Evolutionary conservation across 345 rosid species (phyloP), one percentile per base, ranked within the genome.

Genomic region (Salix suchowensis): DNA sequence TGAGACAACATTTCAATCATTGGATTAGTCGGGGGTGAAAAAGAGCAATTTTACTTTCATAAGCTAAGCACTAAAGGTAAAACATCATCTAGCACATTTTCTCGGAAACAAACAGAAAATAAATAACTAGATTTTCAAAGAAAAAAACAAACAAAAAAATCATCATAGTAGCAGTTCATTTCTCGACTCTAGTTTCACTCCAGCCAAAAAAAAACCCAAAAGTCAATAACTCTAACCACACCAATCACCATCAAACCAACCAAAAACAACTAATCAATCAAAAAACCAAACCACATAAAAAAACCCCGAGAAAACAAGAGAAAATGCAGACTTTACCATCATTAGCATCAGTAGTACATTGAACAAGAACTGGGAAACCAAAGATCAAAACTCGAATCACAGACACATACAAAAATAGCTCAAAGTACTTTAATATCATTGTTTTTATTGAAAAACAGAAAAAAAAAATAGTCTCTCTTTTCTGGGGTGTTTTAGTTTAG

Each of bases 281-380:
- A 32, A 65, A 24, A 48, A 54, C 19, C 64, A 58, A 10, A 58
- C 14, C 19, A 18, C 16, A 8, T 12, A 23, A 34, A 46, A 40
- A 61, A 1, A 19, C 6, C n/a, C 6, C 5, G n/a, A 62, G 0
- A 24, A 12, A 55, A 14, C 28, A 40, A 13, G 18, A 65, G 10
- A 67, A n/a, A 15, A n/a, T 54, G 24, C 13, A 21, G 4, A 15
- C 52, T 24, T 48, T 83, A 87, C 89, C 87, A 61, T 87, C 89
- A 26, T 80, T 7, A 37, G 87, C 70, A 81, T 87, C 87, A n/a
- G 89, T 87, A 42, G 77, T 73, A 74, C 80, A 79, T 39, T 70
- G 83, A 65, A 79, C 86, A 42, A 77, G 66, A 67, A 50, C 65
- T 6, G 82, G 80, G 12, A 79, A 75, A 36, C 46, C 55, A 54